Conservation (phyloP, 805 yeast genomes). For the Ogataea thermomethanolica region DNA sequence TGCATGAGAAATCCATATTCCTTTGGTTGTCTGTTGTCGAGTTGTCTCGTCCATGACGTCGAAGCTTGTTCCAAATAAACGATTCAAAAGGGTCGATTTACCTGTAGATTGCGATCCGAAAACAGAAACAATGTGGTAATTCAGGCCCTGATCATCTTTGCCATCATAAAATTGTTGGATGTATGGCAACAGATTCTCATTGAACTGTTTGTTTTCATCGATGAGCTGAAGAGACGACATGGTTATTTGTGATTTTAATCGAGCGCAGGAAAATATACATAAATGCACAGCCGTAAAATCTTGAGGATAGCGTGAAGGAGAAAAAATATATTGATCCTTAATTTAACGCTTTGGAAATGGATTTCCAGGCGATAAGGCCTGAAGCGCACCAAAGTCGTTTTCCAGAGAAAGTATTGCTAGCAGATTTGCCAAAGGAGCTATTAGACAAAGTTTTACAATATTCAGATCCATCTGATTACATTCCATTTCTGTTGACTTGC, state of each 20-base stretch:
- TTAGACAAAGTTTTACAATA: conserved; percentile 20
- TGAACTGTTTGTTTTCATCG: conserved; percentile 57
- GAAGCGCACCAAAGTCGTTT: neutral
- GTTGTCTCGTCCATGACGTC: conserved; percentile 88
- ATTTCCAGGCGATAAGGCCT: neutral
- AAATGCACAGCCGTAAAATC: conserved; percentile 3
- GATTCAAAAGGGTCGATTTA: conserved; percentile 86
- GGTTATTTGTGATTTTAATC: neutral
- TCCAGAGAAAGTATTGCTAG: conserved; percentile 2
- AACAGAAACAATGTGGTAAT: conserved; percentile 89
- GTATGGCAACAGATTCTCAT: conserved; percentile 31
- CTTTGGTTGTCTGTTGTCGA: conserved; percentile 89
- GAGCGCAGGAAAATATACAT: neutral
- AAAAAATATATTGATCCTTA: neutral
- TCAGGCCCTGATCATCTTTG: conserved; percentile 49
- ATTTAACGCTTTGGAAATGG: conserved; percentile 8
- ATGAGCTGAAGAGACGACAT: conserved; percentile 54
- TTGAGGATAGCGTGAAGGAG: conserved; percentile 11
- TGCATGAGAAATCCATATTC: conserved; percentile 72
- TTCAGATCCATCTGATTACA: conserved; percentile 11
- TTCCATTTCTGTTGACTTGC: conserved; percentile 20
- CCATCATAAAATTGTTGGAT: conserved; percentile 28
- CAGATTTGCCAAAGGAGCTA: conserved; percentile 24
- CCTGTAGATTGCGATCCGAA: conserved; percentile 98
- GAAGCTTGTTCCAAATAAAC: conserved; percentile 79